Base-by-base conservation (phyloP, 352 stramenopile genomes). In the Globisporangium parvum region DNA sequence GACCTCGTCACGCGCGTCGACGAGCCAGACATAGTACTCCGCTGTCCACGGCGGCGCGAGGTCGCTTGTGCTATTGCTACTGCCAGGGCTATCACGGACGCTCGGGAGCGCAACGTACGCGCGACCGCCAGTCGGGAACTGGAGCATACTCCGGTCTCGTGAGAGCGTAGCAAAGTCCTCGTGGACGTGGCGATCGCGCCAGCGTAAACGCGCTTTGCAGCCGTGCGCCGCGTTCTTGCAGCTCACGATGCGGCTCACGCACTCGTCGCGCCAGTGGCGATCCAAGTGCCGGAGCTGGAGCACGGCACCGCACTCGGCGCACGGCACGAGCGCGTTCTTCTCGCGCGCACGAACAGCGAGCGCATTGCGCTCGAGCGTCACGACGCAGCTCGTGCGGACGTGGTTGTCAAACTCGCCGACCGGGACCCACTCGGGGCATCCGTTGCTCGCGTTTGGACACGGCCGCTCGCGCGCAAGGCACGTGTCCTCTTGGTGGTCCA, bases 401-500 rank as follows among this genome's bases (percentile, higher is more conserved):
- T 90, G 81, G 24, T 71, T 45, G 23, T 77, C 70, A 37, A 85
- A 56, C n/a, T 71, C 64, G 2, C 74, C 81, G 12, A 87, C 79
- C 6, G 81, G 75, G 10, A 90, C 70, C 81, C 81, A 91, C 47
- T 88, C 81, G 11, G 65, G 60, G 50, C 81, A 91, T 17, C 81
- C 81, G 39, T 71, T 81, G 47, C 49, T 49, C 14, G 64, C 56
- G 33, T 91, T 89, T 33, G 75, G 77, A 60, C 81, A 91, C 37
- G 73, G 79, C 3, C 79, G 77, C 57, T 92, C 81, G 5, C 82
- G 75, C 55, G 77, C 70, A 8, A 57, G 57, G 47, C 82, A 92
- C 35, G 84, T 71, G n/a, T 92, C 77, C 69, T 92, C 79, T 51
- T 92, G 80, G 61, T 92, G 82, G 51, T 89, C 74, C 3, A 87